Evolutionary conservation across 2,329 filamentous ascomycete genomes (phyloP).

Genomic region (Pyrenochaeta sp.): DNA sequence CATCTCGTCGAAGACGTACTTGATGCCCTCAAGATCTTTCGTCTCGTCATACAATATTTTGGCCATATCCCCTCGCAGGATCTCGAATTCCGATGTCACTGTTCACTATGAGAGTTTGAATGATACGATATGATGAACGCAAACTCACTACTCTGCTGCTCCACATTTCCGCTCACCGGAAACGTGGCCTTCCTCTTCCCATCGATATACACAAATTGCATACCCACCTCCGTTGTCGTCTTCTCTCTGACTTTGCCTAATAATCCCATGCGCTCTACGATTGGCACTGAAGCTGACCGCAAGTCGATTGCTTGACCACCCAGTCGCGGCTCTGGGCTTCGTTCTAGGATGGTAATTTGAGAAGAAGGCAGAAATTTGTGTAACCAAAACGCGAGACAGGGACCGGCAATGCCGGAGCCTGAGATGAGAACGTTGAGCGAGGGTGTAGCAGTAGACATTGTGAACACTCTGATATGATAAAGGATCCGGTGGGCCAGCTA

Average conservation of each 20-base stretch:
- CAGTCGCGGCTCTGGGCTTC: constrained; percentile 52
- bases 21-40: constrained; percentile 30
- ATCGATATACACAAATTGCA: constrained; percentile 49
- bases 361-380: constrained; percentile 43
- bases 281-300: constrained; percentile 60
- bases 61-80: constrained; percentile 67
- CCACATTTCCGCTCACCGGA: constrained; percentile 47
- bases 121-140: not conserved
- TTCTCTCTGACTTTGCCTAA: constrained; percentile 51
- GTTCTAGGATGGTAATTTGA: constrained; percentile 54
- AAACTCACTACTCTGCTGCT: constrained; percentile 44
- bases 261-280: constrained; percentile 62
- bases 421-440: constrained; percentile 36
- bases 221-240: constrained; percentile 59
- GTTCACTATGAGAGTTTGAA: constrained; percentile 47
- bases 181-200: constrained; percentile 37
- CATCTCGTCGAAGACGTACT: constrained; percentile 48
- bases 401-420: constrained; percentile 43
- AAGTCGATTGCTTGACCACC: constrained; percentile 65
- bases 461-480: not conserved
- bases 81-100: constrained; percentile 62
- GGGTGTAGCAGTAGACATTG: not conserved
- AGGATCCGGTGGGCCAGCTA: not conserved
- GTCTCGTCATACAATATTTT: constrained; percentile 59
- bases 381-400: constrained; percentile 62